Evolutionary conservation across 345 rosid species (phyloP), one percentile per base, ranked within the genome.

Genomic region (Camelina neglecta): DNA sequence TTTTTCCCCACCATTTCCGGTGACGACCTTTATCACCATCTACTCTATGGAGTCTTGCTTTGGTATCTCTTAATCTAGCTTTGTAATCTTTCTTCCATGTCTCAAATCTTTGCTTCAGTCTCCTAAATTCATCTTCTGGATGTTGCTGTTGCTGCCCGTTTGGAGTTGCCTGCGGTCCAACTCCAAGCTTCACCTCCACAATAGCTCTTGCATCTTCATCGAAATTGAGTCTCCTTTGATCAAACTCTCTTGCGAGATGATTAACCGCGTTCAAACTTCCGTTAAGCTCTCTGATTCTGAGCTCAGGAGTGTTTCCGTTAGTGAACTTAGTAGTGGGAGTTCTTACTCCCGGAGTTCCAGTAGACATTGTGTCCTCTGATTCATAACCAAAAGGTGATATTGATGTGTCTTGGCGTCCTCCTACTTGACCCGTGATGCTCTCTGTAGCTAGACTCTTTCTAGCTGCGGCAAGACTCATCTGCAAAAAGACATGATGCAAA

Each of bases 21-120:
- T 67, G 78, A 47, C 89, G 87, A 68, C 78, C 66, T 81, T 79
- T 89, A 3, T 88, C 86, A 54, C 65, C 81, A 15, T 86, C 92
- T 57, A 67, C 83, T 78, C 87, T 91, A 69, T 81, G 86, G 48
- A 95, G 83, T 81, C 89, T 86, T 75, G 74, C 81, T 74, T 87
- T 95, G 6, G 90, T 74, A 56, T 88, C 95, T 79, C 85, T 84
- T 72, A 94, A 78, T 82, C 88, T 84, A 56, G 78, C 79, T 83
- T 89, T 94, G 81, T 87, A 94, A 60, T 89, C 96, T 79, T 89
- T 94, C 85, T 87, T 94, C 98, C 98, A 94, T 21, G 83, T 58
- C 83, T 92, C 91, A 50, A 94, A 92, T 67, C 84, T 81, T 20
- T 44, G 60, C 83, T 83, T 95, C 80, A 95, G 67, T 68, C 85